Base-by-base conservation (phyloP, 371 early-diverging fungal species). In the Apophysomyces ossiformis region DNA sequence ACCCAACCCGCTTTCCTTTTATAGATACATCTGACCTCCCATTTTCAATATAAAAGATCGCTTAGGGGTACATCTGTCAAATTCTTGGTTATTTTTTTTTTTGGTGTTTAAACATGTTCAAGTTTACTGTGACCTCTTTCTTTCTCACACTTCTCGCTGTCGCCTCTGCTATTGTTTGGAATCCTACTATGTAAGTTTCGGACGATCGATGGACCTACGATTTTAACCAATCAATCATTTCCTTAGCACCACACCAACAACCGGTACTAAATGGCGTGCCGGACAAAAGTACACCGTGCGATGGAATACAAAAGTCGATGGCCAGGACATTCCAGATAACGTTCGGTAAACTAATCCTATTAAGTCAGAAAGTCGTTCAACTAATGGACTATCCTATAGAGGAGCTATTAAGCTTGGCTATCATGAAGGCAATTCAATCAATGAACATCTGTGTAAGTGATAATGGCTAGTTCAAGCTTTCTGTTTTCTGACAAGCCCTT, bases 401-500 rank as follows among this genome's bases (percentile, higher is more conserved):
- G 81, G 78, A 26, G 58, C 63, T 0, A 71, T 81, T 41, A 74
- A 69, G 57, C 69, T 81, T 57, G 81, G 81, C 47, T 81, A 81
- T 45, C 43, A 76, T 7, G 72, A 76, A 58, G 58, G 57, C 12
- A 75, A 72, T 18, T 56, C 37, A 7, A 61, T 70, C 47, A 74
- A 76, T 37, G 78, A 78, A 50, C 78, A 81, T 50, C 66, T 81
- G 21, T 41, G 73, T 73, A 67, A 73, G 69, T 63, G 46, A 4
- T 26, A 46, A 26, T 54, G 16, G 11, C 21, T 38, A 62, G 45
- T 38, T 2, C 7, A 6, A 43, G 18, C 32, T 26, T 26, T 26
- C 32, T 26, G 32, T 26, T 61, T 36, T 41, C 26, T 54, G 15
- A 61, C 38, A 37, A 36, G 32, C 21, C 36, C 16, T 15, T 41